These are phyloP conservation scores for Fagopyrum tataricum DNA, from an alignment of 148 eudicot genomes.

Conservation along the genomic window DNA sequence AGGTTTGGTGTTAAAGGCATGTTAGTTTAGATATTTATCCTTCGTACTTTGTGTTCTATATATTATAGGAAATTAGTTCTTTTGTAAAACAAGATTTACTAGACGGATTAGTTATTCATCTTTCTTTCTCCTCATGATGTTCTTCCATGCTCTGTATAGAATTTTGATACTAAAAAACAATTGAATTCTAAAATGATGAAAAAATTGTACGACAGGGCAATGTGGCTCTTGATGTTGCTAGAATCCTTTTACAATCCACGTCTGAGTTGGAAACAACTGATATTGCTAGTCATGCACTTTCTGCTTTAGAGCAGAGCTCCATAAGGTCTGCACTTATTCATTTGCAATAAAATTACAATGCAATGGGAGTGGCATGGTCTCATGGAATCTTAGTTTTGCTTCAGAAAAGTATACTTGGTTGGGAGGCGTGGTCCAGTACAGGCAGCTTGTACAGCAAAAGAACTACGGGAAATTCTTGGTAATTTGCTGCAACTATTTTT, in stretches of 20 bases:
- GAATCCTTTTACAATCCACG: conserved; percentile 68
- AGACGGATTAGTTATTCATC: neutral
- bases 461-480: conserved; percentile 93
- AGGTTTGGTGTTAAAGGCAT: conserved; percentile 37
- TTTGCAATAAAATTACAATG: neutral
- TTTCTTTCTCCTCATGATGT: neutral
- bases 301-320: conserved; percentile 65
- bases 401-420: conserved; percentile 84
- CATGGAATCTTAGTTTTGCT: conserved; percentile 12
- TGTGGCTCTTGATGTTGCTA: conserved; percentile 96
- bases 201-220: conserved; percentile 52
- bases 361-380: neutral
- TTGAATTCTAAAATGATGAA: neutral
- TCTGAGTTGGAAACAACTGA: conserved; percentile 73
- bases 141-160: neutral
- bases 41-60: neutral
- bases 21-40: neutral
- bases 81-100: neutral
- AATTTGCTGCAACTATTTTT: conserved; percentile 10
- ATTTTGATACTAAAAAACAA: neutral
- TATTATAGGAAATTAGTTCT: neutral
- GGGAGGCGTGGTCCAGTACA: conserved; percentile 99
- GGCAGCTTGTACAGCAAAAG: conserved; percentile 99
- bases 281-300: conserved; percentile 71
- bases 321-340: conserved; percentile 46